Percentiles rank a stretch among this genome's conserved stretches.
These are phyloP conservation scores for Harringtonia lauricola DNA, from an alignment of 2,329 filamentous ascomycete genomes.

Conservation along the genomic window DNA sequence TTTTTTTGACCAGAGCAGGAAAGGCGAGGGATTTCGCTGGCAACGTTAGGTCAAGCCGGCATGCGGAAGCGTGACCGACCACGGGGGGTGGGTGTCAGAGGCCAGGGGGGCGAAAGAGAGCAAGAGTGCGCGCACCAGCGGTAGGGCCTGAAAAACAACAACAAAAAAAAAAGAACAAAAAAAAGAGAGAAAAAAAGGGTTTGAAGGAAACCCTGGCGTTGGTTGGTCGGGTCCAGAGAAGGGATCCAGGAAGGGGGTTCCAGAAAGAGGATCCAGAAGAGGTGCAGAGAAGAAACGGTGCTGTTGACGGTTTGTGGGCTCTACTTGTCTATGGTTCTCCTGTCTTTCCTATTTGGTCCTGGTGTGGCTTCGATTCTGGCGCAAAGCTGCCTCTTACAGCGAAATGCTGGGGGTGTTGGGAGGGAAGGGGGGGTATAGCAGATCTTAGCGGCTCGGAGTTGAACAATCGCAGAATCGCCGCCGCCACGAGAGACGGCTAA, in stretches of 20 bases:
- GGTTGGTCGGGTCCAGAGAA: neutral
- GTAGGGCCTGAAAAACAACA: neutral
- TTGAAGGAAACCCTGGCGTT: neutral
- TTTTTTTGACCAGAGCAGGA: neutral
- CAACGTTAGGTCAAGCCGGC: neutral
- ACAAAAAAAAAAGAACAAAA: too few species aligned
- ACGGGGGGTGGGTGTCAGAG: neutral
- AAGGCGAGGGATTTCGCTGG: neutral
- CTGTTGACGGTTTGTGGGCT: neutral
- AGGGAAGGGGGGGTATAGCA: too few species aligned
- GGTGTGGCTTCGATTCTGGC: neutral
- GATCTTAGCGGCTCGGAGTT: neutral
- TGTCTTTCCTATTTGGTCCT: conserved; percentile 3
- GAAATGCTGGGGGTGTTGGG: neutral
- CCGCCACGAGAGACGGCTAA: neutral
- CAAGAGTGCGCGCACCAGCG: neutral
- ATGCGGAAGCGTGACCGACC: neutral
- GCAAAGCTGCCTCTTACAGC: neutral
- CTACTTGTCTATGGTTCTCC: neutral
- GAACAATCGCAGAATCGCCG: neutral
- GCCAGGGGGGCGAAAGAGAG: neutral
- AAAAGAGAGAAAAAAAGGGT: neutral
- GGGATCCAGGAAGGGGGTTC: too few species aligned
- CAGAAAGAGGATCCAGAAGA: too few species aligned
- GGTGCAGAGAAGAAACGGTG: neutral